Base-by-base conservation (phyloP, 805 yeast genomes). In the Monosporozyma siamensis region DNA sequence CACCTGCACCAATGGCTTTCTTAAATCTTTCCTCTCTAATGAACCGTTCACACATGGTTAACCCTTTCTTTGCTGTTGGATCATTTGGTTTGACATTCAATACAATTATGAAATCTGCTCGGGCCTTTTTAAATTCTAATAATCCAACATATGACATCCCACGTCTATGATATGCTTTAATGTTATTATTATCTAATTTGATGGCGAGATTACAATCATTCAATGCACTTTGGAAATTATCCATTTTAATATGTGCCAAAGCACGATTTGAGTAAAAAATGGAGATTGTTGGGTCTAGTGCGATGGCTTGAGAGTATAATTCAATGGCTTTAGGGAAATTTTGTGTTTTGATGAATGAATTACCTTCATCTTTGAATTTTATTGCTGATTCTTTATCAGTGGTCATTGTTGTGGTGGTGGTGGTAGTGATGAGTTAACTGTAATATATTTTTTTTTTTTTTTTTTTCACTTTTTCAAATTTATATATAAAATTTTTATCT, bases 251-350 rank as follows among this genome's bases (percentile, higher is more conserved):
- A 51, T 88, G 81, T 1, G 87, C 95, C 59, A 87, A 88, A 0
- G 97, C 96, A 49, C 96, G 71, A 63, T 90, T 90, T 8, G 95
- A 80, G 57, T 70, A 86, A 48, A 81, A 78, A 25, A 80, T 71
- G 2, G 84, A 76, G 40, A 80, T 78, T 4, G 65, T 50, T 10
- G 71, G 61, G 50, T 81, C 81, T 11, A 81, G 49, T 23, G 71
- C 80, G 27, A 90, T 82, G 7, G 96, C 97, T 47, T 71, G 59
- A 1, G 90, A 74, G 61, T 92, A 90, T 3, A 69, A 58, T 9
- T 72, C 78, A n/a, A 80, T 66, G 6, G 97, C 96, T 26, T 70
- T 68, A 4, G 68, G 69, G 50, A 67, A 80, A 49, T 78, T 68
- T 31, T 86, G 82, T 17, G 69, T 67, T 61, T 85, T 85, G 52